Evolutionary conservation across 768 basidiomycete species (phyloP).

Genomic region (Podaxis carcinomalis): DNA sequence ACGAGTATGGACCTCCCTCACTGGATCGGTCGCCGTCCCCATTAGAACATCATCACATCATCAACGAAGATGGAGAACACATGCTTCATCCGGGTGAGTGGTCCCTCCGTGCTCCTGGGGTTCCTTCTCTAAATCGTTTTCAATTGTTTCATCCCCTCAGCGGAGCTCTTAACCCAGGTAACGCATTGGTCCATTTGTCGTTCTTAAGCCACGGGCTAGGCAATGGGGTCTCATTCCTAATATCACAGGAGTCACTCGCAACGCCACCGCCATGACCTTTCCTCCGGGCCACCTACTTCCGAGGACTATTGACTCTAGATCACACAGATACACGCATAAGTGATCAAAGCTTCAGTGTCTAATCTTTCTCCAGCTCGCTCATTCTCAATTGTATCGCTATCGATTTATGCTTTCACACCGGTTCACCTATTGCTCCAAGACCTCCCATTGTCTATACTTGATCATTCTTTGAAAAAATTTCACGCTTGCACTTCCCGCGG

Average conservation of each 20-base stretch:
- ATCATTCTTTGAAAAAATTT: not conserved
- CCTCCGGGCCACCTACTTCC: not conserved
- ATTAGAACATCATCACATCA: constrained; percentile 5
- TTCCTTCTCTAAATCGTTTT: not conserved
- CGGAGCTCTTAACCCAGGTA: constrained; percentile 8
- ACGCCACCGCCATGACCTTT: not conserved
- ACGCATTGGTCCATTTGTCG: not conserved
- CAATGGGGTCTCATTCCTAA: not conserved
- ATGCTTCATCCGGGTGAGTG: constrained; percentile 10
- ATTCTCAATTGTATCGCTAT: not conserved
- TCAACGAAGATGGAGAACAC: constrained; percentile 2
- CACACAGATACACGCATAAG: not conserved
- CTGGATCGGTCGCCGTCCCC: constrained; percentile 2
- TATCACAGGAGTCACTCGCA: not conserved
- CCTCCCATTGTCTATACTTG: not conserved
- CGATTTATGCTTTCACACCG: constrained; percentile 7
- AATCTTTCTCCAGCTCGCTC: not conserved
- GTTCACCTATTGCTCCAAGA: not conserved
- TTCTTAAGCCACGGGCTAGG: not conserved
- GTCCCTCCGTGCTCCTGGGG: not conserved
- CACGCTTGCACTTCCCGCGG: not conserved
- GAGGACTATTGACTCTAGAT: not conserved
- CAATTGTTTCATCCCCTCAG: not conserved
- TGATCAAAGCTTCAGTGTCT: not conserved
- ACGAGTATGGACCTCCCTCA: not conserved